These are phyloP conservation scores for Leccinum barrowsii DNA, from an alignment of 768 basidiomycete species.

Conservation along the genomic window DNA sequence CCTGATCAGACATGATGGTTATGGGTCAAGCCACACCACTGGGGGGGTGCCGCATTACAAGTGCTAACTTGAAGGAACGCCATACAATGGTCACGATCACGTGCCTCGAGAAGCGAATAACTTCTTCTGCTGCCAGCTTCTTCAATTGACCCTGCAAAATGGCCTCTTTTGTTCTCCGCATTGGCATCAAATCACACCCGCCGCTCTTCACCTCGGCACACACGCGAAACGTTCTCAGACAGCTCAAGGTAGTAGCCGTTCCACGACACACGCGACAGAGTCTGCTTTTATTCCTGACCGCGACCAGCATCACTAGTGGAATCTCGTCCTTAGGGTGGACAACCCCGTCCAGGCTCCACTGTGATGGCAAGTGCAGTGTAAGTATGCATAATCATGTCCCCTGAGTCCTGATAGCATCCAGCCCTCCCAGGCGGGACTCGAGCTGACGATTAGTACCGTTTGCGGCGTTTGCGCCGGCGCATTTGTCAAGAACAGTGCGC, in stretches of 20 bases:
- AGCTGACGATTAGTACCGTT: constrained; percentile 86
- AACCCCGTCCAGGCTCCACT: constrained; percentile 37
- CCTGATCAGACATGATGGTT: constrained; percentile 35
- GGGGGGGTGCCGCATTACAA: neutral
- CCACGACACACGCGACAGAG: constrained; percentile 6
- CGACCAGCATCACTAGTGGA: constrained; percentile 40
- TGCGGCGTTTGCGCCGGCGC: constrained; percentile 88
- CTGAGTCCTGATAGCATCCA: constrained; percentile 5
- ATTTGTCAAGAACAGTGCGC: constrained; percentile 94
- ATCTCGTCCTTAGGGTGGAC: constrained; percentile 32
- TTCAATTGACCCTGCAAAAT: neutral
- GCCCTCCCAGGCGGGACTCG: constrained; percentile 33
- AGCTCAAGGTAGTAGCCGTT: neutral
- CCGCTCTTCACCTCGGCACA: neutral
- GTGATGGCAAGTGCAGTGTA: constrained; percentile 46
- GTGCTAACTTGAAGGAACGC: neutral
- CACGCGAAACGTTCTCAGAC: neutral
- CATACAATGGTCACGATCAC: constrained; percentile 7
- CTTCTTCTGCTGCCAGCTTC: neutral
- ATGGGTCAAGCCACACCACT: constrained; percentile 13
- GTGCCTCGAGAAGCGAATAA: neutral
- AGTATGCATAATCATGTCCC: neutral
- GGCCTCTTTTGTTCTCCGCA: constrained; percentile 15
- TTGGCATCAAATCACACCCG: constrained; percentile 15
- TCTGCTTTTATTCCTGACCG: constrained; percentile 22